Evolutionary conservation across 78 protist genomes (phyloP).

Genomic region (Dictyostelium firmibasis): DNA sequence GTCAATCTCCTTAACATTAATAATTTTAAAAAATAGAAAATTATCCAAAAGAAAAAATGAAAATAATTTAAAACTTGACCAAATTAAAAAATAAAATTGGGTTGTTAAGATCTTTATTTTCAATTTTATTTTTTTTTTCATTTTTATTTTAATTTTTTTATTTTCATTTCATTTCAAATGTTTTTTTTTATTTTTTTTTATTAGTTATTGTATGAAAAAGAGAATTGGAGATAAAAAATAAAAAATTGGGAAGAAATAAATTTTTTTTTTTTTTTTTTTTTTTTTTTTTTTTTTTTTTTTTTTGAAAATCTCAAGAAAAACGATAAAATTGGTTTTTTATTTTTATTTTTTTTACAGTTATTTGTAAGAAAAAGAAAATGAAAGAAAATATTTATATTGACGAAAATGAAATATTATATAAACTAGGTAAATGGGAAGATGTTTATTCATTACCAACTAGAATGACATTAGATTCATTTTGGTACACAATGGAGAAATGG

Average conservation of each 20-base stretch:
- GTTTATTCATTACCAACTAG: conserved; percentile 4
- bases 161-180: no score
- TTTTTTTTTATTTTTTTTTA: neutral
- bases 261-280: no score
- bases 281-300: no score
- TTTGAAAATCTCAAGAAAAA: neutral
- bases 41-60: neutral
- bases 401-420: neutral
- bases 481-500: conserved; percentile 74
- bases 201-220: no score
- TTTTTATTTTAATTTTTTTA: no score
- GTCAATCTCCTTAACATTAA: neutral
- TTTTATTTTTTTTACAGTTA: neutral
- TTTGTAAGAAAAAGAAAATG: neutral
- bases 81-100: neutral
- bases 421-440: conserved; percentile 9
- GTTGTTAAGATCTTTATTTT: no score
- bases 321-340: neutral
- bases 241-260: no score
- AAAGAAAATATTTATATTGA: neutral
- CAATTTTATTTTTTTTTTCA: no score
- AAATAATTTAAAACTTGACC: neutral
- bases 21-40: neutral
- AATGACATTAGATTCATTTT: conserved; percentile 35
- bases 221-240: no score